Base-by-base conservation (phyloP, 495 filamentous ascomycete genomes). In the Lentithecium fluviatile region DNA sequence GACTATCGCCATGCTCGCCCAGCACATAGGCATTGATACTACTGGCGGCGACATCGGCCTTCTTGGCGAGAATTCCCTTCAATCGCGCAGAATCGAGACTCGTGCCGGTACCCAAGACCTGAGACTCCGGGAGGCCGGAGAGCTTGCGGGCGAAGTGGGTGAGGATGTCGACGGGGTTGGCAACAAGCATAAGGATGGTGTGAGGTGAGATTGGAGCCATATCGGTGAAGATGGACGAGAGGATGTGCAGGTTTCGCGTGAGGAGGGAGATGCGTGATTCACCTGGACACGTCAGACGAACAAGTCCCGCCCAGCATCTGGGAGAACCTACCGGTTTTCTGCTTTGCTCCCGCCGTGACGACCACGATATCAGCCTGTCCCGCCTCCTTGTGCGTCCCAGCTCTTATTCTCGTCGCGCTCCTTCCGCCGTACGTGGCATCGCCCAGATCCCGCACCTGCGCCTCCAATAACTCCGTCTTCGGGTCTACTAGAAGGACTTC, bases 111-210 rank as follows among this genome's bases (percentile, higher is more conserved):
- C 77, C 77, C 20, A 79, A 40, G 20, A 79, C 76, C 52, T 77
- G 76, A 2, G 45, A 52, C 6, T 53, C 55, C 0, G 76, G 75
- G 0, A 79, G 68, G 1, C 75, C 72, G 1, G 70, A 70, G 2
- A 76, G 38, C 45, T 72, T 60, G 17, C 69, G 69, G 0, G 73
- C 75, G 17, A 77, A 65, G 21, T 71, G 68, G 13, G 78, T 79
- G n/a, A 79, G 65, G 1, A 79, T 66, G 64, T 80, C 78, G 45
- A 80, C 76, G 0, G 78, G 78, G 68, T 80, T 79, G 8, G 78
- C 69, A 2, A 79, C 77, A 12, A 79, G 56, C 0, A 80, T 69
- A 0, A 80, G 52, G 25, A 80, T 71, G 7, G 75, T 65, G 47
- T 75, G 55, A 2, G 63, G 46, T 19, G 62, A 48, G 59, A 80